These are phyloP conservation scores for Trichosanthes truncata DNA, from an alignment of 306 rosid genomes.

Conservation along the genomic window DNA sequence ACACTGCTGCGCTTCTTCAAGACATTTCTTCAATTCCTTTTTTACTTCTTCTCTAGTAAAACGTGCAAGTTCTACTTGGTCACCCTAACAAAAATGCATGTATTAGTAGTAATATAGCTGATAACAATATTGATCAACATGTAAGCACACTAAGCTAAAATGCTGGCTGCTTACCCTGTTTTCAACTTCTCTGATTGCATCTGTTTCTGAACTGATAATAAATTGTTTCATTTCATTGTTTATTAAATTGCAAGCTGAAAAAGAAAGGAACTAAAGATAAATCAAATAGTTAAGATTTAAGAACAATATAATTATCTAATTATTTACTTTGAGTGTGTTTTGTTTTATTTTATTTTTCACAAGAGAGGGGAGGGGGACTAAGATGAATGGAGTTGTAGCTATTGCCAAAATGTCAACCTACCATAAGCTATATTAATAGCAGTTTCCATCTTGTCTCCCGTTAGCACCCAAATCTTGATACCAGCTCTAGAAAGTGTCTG, in stretches of 20 bases:
- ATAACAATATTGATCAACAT: not conserved
- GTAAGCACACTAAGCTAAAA: not conserved
- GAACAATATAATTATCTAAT: not conserved
- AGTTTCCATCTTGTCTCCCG: slow-evolving; percentile 99
- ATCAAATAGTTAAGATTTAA: not conserved
- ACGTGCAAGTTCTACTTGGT: slow-evolving; percentile 88
- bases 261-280: slow-evolving; percentile 9
- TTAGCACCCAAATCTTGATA: slow-evolving; percentile 91
- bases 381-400: slow-evolving; percentile 7
- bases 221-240: slow-evolving; percentile 89
- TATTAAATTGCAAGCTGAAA: slow-evolving; percentile 84
- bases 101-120: not conserved
- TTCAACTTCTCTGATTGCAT: slow-evolving; percentile 88
- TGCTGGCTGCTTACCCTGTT: slow-evolving; percentile 47
- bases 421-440: slow-evolving; percentile 98
- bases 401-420: slow-evolving; percentile 24
- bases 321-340: not conserved
- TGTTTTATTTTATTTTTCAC: not conserved
- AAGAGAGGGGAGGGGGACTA: not conserved
- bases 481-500: slow-evolving; percentile 94
- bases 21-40: slow-evolving; percentile 51
- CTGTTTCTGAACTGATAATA: slow-evolving; percentile 88
- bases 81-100: slow-evolving; percentile 52
- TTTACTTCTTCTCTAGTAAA: slow-evolving; percentile 83
- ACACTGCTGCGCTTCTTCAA: slow-evolving; percentile 62